A percentile compares a stretch with the other conserved stretches of the same genome.
Evolutionary conservation across 2,329 filamentous ascomycete species (phyloP).

Genomic region (Bimuria novae-zelandiae): DNA sequence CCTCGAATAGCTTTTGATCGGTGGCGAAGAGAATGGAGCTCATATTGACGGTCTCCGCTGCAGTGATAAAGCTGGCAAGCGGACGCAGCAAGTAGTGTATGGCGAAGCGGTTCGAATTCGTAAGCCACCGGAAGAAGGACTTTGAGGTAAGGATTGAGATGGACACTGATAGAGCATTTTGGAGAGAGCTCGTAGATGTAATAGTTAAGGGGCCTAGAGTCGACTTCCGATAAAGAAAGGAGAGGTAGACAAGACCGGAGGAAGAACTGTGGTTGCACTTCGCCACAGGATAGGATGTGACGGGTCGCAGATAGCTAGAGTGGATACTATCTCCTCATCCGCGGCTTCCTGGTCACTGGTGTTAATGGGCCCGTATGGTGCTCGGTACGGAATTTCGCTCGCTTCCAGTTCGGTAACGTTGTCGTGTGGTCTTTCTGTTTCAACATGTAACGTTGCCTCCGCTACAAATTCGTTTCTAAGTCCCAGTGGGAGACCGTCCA

Average conservation of each 20-base stretch:
- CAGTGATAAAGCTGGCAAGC: slow-evolving; percentile 28
- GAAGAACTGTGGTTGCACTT: background rate
- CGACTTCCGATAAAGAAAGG: background rate
- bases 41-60: background rate
- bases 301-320: background rate
- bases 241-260: background rate
- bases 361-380: background rate
- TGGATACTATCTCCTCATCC: background rate
- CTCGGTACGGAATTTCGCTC: background rate
- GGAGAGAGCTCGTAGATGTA: slow-evolving; percentile 37
- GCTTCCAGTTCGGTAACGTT: background rate
- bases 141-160: slow-evolving; percentile 36
- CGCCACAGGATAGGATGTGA: background rate
- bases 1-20: slow-evolving; percentile 1
- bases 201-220: slow-evolving; percentile 22
- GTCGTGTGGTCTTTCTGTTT: background rate
- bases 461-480: background rate
- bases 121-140: slow-evolving; percentile 30
- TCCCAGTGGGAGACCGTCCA: background rate
- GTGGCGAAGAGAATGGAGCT: background rate
- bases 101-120: slow-evolving; percentile 24
- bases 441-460: background rate
- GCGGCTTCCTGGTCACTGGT: background rate
- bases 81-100: slow-evolving; percentile 31
- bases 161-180: slow-evolving; percentile 34